These are phyloP conservation scores for Coniella vitis DNA, from an alignment of 2,329 filamentous ascomycete species.

Conservation along the genomic window DNA sequence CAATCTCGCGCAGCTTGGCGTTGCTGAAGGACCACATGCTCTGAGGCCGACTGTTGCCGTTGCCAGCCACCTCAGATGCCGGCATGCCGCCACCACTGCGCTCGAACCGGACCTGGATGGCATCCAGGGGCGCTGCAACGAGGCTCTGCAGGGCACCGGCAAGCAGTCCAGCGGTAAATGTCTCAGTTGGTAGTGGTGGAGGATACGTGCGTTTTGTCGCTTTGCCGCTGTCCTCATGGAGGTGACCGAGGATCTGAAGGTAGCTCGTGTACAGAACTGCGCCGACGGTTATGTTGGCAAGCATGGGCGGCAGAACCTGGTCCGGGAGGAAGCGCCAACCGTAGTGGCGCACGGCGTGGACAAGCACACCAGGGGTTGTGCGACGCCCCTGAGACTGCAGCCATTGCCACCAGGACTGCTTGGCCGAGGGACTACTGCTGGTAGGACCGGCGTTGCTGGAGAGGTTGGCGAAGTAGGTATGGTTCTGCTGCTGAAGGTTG, in stretches of 20 bases:
- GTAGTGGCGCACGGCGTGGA: conserved; percentile 59
- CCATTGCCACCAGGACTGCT: conserved; percentile 33
- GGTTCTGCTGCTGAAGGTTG: conserved; percentile 38
- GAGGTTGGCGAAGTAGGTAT: conserved; percentile 8
- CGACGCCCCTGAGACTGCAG: conserved; percentile 36
- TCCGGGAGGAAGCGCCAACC: conserved; percentile 70
- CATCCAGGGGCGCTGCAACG: conserved; percentile 67
- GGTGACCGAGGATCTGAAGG: conserved; percentile 57
- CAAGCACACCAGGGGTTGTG: conserved; percentile 64
- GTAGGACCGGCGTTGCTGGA: conserved; percentile 16
- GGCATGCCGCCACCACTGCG: conserved; percentile 11
- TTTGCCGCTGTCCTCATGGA: conserved; percentile 57
- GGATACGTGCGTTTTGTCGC: conserved; percentile 60
- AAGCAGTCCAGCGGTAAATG: conserved; percentile 63
- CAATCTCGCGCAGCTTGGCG: conserved; percentile 64
- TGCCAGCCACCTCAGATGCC: conserved; percentile 28
- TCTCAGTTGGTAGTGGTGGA: conserved; percentile 55
- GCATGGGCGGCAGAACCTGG: conserved; percentile 67
- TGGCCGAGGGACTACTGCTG: background rate
- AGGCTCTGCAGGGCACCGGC: conserved; percentile 65
- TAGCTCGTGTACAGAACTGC: conserved; percentile 72
- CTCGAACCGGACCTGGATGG: conserved; percentile 67
- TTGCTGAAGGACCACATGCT: conserved; percentile 69
- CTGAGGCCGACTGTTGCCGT: conserved; percentile 33
- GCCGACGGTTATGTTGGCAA: conserved; percentile 68